phyloP scores from a whole-genome alignment of 2,329 filamentous ascomycete genomes.

The Alternaria hordeiaustralica region DNA sequence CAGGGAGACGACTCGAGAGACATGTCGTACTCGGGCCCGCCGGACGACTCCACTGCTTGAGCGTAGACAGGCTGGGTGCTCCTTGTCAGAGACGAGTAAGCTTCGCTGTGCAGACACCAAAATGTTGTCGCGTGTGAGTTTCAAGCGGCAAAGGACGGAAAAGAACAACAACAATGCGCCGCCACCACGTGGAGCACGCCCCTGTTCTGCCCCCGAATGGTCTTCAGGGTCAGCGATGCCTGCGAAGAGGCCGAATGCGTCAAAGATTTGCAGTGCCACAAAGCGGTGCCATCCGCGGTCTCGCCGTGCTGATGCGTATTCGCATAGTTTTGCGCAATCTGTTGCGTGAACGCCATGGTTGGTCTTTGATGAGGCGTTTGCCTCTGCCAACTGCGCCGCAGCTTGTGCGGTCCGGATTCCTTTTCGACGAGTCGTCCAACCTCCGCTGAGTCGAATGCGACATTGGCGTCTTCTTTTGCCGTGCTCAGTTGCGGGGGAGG shows the following conservation, averaged over 20 bases:
- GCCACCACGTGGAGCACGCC: slow-evolving; percentile 30
- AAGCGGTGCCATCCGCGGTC: slow-evolving; percentile 21
- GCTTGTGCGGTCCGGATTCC: slow-evolving; percentile 8
- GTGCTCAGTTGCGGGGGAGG: slow-evolving; percentile 20
- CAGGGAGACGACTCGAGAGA: slow-evolving; percentile 8
- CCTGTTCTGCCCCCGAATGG: slow-evolving; percentile 1
- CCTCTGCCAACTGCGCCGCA: slow-evolving; percentile 9
- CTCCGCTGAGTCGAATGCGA: neutral
- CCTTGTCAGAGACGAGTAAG: slow-evolving; percentile 4
- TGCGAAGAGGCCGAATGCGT: slow-evolving; percentile 21
- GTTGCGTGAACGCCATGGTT: slow-evolving; percentile 5
- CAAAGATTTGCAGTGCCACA: slow-evolving; percentile 21
- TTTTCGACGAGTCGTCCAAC: slow-evolving; percentile 2
- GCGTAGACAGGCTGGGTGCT: neutral
- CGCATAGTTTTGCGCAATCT: slow-evolving; percentile 11
- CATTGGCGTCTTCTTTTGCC: slow-evolving; percentile 11
- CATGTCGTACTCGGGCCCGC: neutral
- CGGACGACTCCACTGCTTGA: neutral
- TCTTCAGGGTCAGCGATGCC: slow-evolving; percentile 14
- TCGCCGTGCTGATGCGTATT: slow-evolving; percentile 11
- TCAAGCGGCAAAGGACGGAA: slow-evolving; percentile 14
- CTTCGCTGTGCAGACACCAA: neutral
- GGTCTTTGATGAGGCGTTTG: slow-evolving; percentile 4
- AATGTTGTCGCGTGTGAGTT: slow-evolving; percentile 21
- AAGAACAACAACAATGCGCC: slow-evolving; percentile 6